A percentile compares a stretch with the other conserved stretches of the same genome.
phyloP scores from a whole-genome alignment of 306 rosid genomes.

The Crataegus laevigata region DNA sequence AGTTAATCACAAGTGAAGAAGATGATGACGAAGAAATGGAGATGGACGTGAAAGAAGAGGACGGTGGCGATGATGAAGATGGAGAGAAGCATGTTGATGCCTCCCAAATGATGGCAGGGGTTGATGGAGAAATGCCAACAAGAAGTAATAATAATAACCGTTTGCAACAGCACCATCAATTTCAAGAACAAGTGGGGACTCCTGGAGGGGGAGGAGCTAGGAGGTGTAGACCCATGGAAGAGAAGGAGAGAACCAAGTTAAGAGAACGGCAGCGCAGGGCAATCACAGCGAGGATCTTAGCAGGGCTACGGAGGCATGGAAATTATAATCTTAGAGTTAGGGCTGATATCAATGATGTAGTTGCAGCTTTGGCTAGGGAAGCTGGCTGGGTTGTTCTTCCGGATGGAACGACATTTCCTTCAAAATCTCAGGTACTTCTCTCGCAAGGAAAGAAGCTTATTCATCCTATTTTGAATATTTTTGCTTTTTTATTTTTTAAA shows the following conservation, averaged over 20 bases:
- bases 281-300: constrained; percentile 90
- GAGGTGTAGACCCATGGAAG: constrained; percentile 85
- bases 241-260: constrained; percentile 94
- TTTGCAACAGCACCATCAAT: constrained; percentile 55
- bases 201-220: constrained; percentile 73
- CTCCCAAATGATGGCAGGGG: constrained; percentile 39
- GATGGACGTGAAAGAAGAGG: constrained; percentile 89
- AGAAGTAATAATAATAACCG: constrained; percentile 37
- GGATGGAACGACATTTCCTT: constrained; percentile 89
- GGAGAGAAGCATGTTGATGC: constrained; percentile 39
- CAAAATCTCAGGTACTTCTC: constrained; percentile 73
- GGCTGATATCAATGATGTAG: constrained; percentile 95
- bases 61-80: constrained; percentile 33
- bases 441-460: constrained; percentile 5
- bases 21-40: constrained; percentile 89
- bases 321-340: constrained; percentile 96
- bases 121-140: constrained; percentile 59
- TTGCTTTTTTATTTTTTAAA: neutral
- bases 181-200: constrained; percentile 65
- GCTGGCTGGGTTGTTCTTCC: constrained; percentile 99
- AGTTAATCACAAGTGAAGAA: constrained; percentile 69
- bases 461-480: neutral
- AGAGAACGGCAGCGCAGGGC: constrained; percentile 99
- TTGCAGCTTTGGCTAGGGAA: constrained; percentile 90
- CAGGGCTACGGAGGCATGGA: constrained; percentile 95